Evolutionary conservation across 129 eudicot genomes (phyloP).

Genomic region (Tanacetum coccineum): DNA sequence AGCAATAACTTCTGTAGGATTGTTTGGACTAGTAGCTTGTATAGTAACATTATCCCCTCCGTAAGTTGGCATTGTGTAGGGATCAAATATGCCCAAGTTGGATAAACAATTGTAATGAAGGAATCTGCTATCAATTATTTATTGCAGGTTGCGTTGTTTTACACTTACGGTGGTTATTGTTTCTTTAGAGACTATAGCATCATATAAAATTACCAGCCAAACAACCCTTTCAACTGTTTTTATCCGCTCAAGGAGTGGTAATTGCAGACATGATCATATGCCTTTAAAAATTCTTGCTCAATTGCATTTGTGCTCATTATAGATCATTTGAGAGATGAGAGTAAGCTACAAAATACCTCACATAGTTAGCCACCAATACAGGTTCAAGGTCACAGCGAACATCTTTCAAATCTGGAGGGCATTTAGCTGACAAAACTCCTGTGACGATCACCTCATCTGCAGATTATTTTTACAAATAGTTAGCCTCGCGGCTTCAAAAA

Average conservation of each 20-base stretch:
- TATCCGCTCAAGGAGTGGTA: background rate
- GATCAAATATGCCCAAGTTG: too few species aligned
- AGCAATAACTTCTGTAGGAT: background rate
- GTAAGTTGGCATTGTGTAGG: too few species aligned
- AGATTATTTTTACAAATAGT: conserved; percentile 22
- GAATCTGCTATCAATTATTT: background rate
- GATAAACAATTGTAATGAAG: too few species aligned
- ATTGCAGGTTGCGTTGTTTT: too few species aligned
- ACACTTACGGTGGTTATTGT: too few species aligned
- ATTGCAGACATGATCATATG: background rate
- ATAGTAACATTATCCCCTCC: too few species aligned
- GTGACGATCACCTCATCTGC: conserved; percentile 95
- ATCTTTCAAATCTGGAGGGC: conserved; percentile 85
- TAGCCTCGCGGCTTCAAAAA: background rate
- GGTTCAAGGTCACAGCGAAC: conserved; percentile 99
- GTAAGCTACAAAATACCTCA: conserved; percentile 44
- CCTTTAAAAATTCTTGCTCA: conserved; percentile 2
- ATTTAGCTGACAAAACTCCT: conserved; percentile 93
- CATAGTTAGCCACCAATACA: conserved; percentile 77
- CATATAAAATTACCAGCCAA: background rate
- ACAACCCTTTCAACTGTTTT: too few species aligned
- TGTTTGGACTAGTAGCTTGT: too few species aligned
- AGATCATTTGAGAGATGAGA: conserved; percentile 8
- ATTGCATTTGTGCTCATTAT: background rate
- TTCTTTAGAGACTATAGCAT: too few species aligned